Conservation (phyloP, 352 stramenopile species). For the Phytophthora fragariaefolia region DNA sequence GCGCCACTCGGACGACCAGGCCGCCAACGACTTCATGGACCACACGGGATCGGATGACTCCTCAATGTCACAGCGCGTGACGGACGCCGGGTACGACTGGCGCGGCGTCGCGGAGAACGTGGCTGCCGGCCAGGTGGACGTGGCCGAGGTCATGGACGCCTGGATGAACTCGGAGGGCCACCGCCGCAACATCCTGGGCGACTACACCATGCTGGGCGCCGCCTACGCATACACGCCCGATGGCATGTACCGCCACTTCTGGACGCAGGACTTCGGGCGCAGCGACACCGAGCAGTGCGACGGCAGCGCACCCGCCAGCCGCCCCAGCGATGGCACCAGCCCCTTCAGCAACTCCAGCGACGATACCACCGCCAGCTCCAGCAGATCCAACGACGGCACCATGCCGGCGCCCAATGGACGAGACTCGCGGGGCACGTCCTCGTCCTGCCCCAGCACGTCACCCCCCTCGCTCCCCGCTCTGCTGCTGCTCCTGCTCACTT, state of each 20-base stretch:
- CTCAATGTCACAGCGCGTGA: conserved; percentile 44
- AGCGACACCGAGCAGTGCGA: conserved; percentile 45
- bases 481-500: not conserved
- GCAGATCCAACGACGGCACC: conserved; percentile 13
- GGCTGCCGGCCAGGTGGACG: conserved; percentile 41
- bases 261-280: conserved; percentile 65
- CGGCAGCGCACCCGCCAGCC: conserved; percentile 3
- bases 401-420: conserved; percentile 22
- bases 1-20: conserved; percentile 49
- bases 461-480: not conserved
- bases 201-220: conserved; percentile 51
- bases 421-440: conserved; percentile 9
- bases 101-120: conserved; percentile 52
- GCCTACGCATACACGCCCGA: conserved; percentile 42
- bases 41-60: conserved; percentile 53
- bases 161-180: conserved; percentile 56
- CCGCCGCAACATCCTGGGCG: conserved; percentile 45
- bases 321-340: no score
- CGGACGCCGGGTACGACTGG: conserved; percentile 53
- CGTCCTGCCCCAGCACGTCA: not conserved
- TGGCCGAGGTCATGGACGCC: conserved; percentile 42
- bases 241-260: conserved; percentile 50
- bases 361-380: not conserved
- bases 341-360: no score
- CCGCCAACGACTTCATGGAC: conserved; percentile 53